Evolutionary conservation across 768 basidiomycete genomes (phyloP).

Genomic region (Hortiboletus campestris): DNA sequence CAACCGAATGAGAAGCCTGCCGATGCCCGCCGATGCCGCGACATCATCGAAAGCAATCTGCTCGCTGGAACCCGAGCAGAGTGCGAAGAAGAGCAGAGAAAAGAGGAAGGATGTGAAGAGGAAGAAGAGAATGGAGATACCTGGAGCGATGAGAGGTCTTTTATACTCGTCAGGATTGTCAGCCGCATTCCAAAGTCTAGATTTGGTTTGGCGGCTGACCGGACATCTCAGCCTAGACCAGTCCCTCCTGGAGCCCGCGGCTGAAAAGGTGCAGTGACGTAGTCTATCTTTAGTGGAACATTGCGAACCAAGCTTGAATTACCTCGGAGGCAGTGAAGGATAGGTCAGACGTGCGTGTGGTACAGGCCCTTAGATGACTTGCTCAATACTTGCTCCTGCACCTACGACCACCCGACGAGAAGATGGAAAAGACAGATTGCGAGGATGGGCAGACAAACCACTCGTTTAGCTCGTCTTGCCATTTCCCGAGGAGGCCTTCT

Average conservation of each 20-base stretch:
- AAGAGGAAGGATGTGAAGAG: neutral
- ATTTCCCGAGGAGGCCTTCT: conserved; percentile 77
- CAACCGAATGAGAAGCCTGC: neutral
- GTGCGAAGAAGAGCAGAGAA: neutral
- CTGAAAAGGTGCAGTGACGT: neutral
- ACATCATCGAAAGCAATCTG: neutral
- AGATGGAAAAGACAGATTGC: conserved; percentile 7
- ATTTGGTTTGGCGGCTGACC: neutral
- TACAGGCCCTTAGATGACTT: conserved; percentile 6
- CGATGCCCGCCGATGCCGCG: neutral
- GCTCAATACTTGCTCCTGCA: conserved; percentile 7
- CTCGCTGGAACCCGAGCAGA: conserved; percentile 1
- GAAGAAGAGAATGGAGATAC: conserved; percentile 1
- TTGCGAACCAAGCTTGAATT: too few relatives aligned
- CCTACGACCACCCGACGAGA: conserved; percentile 4
- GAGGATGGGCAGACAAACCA: conserved; percentile 70
- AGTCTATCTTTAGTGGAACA: too few relatives aligned
- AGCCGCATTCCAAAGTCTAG: conserved; percentile 5
- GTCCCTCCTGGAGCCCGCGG: too few relatives aligned
- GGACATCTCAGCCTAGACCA: neutral
- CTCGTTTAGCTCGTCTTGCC: conserved; percentile 51
- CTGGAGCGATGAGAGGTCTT: neutral
- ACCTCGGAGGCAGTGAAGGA: neutral
- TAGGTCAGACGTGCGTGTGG: neutral
- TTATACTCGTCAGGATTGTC: neutral